Conservation (phyloP, 1,284 basidiomycete genomes). For the Papiliotrema flavescens region DNA sequence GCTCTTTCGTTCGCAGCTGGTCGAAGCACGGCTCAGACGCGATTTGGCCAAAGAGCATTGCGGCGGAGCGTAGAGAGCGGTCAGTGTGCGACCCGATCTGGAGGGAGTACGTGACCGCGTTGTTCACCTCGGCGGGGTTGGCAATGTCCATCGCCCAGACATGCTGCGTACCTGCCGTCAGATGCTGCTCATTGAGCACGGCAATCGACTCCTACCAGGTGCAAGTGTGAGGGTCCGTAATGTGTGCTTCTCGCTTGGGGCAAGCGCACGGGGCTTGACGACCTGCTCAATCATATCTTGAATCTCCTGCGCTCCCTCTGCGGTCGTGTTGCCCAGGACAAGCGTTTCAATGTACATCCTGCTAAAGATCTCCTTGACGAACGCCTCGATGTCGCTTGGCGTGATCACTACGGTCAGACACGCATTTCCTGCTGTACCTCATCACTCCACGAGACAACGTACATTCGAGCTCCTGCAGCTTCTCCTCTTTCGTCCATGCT, state of each 20-base stretch:
- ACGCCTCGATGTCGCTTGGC: slow-evolving; percentile 66
- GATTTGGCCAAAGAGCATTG: slow-evolving; percentile 61
- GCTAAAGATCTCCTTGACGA: slow-evolving; percentile 63
- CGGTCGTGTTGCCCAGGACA: slow-evolving; percentile 78
- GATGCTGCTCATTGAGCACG: too few species aligned
- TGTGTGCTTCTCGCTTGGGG: slow-evolving; percentile 56
- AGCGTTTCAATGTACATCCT: slow-evolving; percentile 72
- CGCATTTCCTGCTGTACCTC: background rate
- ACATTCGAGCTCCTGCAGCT: slow-evolving; percentile 73
- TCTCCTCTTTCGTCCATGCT: slow-evolving; percentile 78
- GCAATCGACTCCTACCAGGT: slow-evolving; percentile 52
- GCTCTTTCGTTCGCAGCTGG: slow-evolving; percentile 89
- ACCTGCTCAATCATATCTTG: slow-evolving; percentile 69
- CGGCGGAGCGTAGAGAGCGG: slow-evolving; percentile 46
- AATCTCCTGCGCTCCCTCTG: slow-evolving; percentile 73
- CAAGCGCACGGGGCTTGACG: slow-evolving; percentile 59
- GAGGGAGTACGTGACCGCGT: slow-evolving; percentile 72
- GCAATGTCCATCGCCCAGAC: slow-evolving; percentile 68
- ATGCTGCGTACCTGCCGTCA: slow-evolving; percentile 61
- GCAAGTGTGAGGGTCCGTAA: slow-evolving; percentile 68
- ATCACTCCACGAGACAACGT: slow-evolving; percentile 34
- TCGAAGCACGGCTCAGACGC: slow-evolving; percentile 90
- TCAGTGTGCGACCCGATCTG: slow-evolving; percentile 60
- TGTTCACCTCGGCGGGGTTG: slow-evolving; percentile 86
- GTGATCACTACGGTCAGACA: slow-evolving; percentile 59